Conservation (phyloP, 2,329 filamentous ascomycete species). For the Colletotrichum ledebouriae region DNA sequence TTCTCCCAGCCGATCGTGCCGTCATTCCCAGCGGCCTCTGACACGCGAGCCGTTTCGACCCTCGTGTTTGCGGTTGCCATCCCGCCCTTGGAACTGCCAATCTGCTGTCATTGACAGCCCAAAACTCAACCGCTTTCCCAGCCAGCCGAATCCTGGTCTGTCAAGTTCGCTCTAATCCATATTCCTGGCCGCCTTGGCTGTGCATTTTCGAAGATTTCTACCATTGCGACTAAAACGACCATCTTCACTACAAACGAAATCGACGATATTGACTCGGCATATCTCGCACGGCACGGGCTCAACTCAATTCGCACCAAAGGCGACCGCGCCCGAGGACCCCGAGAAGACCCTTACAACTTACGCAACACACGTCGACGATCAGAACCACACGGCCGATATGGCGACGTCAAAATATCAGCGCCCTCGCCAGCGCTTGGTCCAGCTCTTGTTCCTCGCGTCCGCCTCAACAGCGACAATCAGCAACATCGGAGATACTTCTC, state of each 20-base stretch:
- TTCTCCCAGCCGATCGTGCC: constrained; percentile 39
- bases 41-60: constrained; percentile 43
- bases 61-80: constrained; percentile 19
- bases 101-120: constrained; percentile 31
- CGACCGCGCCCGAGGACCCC: constrained; percentile 17
- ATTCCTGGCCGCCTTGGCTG: constrained; percentile 32
- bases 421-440: constrained; percentile 20
- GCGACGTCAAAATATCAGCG: constrained; percentile 16
- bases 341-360: neutral
- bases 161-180: constrained; percentile 22
- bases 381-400: constrained; percentile 24
- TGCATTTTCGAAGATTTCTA: constrained; percentile 22
- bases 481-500: constrained; percentile 25
- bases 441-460: constrained; percentile 29
- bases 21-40: constrained; percentile 41
- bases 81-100: constrained; percentile 27
- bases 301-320: constrained; percentile 1
- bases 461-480: constrained; percentile 27
- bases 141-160: constrained; percentile 33
- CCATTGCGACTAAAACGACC: constrained; percentile 10
- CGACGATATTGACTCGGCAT: constrained; percentile 5
- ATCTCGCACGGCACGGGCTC: neutral
- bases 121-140: constrained; percentile 38
- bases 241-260: neutral
- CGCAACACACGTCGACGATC: neutral